phyloP scores from a whole-genome alignment of 2,329 filamentous ascomycete species.

The Botrytis porri region DNA sequence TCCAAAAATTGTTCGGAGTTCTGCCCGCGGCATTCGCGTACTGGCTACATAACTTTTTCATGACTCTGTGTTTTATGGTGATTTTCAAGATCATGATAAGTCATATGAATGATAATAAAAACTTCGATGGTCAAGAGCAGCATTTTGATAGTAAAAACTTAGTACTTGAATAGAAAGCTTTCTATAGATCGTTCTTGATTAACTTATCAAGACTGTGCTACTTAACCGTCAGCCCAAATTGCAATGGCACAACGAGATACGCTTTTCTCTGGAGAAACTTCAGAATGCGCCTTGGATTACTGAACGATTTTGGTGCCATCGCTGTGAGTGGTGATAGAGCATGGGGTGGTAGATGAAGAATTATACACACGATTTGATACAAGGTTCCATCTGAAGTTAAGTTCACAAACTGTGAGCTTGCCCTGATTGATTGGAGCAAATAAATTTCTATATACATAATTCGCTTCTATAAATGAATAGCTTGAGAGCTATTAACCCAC shows the following conservation, averaged over 20 bases:
- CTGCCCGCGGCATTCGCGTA: neutral
- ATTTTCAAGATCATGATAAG: neutral
- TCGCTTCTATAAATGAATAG: neutral
- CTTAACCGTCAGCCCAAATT: neutral
- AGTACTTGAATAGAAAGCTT: neutral
- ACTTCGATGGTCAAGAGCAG: neutral
- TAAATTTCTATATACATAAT: neutral
- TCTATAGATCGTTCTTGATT: neutral
- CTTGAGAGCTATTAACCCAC: neutral
- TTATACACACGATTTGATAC: neutral
- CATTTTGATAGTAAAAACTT: neutral
- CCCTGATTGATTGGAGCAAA: neutral
- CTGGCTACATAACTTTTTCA: neutral
- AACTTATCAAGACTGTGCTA: fast-evolving
- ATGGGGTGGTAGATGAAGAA: neutral
- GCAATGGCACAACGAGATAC: neutral
- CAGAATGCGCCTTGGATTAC: fast-evolving
- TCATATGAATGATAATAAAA: neutral
- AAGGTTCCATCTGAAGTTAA: neutral
- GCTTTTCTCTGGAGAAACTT: neutral
- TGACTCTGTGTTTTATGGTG: neutral
- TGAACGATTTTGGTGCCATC: neutral
- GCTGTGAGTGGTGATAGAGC: neutral
- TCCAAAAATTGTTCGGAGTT: neutral
- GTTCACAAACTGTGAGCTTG: fast-evolving